Evolutionary conservation across 805 yeast genomes (phyloP).

Genomic region (Cyberlindnera galapagoensis): DNA sequence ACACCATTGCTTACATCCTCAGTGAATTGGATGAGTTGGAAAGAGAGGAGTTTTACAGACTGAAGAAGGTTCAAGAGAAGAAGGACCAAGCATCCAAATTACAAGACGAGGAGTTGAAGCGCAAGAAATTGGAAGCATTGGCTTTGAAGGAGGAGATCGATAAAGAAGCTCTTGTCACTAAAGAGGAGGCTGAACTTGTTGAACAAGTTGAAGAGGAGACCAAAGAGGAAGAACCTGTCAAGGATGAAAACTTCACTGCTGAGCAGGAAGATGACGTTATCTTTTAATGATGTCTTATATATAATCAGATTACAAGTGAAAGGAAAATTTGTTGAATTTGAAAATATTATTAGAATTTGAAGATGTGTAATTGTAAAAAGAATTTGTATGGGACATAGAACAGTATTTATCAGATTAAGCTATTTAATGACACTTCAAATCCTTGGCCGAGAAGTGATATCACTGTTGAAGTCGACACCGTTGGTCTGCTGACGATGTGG

Average conservation of each 20-base stretch:
- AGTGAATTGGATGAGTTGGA: constrained; percentile 96
- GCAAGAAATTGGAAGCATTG: constrained; percentile 24
- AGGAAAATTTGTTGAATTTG: no score
- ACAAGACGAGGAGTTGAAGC: constrained; percentile 26
- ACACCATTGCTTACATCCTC: constrained; percentile 86
- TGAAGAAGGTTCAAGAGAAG: constrained; percentile 67
- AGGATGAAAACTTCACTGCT: constrained; percentile 25
- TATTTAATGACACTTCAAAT: no score
- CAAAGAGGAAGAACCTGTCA: constrained; percentile 6
- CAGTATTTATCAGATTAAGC: no score
- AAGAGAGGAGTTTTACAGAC: constrained; percentile 94
- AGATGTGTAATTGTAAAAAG: no score
- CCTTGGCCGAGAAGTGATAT: no score
- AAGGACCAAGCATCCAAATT: constrained; percentile 23
- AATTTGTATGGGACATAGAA: no score
- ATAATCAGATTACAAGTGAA: no score
- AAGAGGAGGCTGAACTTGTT: not conserved
- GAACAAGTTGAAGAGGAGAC: constrained; percentile 10
- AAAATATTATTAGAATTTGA: no score
- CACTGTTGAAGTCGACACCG: no score
- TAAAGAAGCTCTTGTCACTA: constrained; percentile 6
- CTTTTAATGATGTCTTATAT: constrained; percentile 24
- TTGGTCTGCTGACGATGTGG: no score
- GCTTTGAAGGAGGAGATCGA: constrained; percentile 11
- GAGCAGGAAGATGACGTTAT: constrained; percentile 41